Percentiles rank a stretch among this genome's conserved stretches.
These are phyloP conservation scores for Solanum appendiculatum DNA, from an alignment of 257 asterid genomes.

Conservation along the genomic window DNA sequence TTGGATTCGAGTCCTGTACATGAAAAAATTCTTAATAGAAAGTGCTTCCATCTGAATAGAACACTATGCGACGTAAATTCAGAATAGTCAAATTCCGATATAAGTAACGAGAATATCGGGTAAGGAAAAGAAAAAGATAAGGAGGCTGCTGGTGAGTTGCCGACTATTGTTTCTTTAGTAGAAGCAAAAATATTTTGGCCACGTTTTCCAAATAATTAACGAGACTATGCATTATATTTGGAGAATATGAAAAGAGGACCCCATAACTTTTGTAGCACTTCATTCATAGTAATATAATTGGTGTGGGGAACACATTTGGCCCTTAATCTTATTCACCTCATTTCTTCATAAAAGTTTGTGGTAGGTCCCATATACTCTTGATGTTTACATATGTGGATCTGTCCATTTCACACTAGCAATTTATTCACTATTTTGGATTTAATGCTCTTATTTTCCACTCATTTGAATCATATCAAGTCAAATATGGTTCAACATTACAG, in stretches of 20 bases:
- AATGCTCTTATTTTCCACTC: background rate
- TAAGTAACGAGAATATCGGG: accelerated
- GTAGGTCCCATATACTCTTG: background rate
- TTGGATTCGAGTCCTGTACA: no score
- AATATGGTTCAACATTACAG: background rate
- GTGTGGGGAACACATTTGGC: background rate
- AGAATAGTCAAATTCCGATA: no score
- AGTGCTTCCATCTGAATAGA: no score
- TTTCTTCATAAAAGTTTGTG: background rate
- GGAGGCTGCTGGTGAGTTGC: constrained; percentile 2
- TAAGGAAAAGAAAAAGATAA: background rate
- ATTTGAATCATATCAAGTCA: background rate
- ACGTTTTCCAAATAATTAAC: constrained; percentile 15
- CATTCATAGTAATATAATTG: background rate
- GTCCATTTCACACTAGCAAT: background rate
- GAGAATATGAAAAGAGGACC: background rate
- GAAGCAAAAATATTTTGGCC: constrained; percentile 6
- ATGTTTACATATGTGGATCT: background rate
- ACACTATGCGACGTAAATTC: no score
- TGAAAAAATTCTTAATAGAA: no score
- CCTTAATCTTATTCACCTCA: background rate
- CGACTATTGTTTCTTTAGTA: constrained; percentile 8
- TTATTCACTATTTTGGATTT: background rate
- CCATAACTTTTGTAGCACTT: background rate
- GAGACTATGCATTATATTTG: background rate